Conservation (phyloP, 441 rosid species). For the Biscutella laevigata region DNA sequence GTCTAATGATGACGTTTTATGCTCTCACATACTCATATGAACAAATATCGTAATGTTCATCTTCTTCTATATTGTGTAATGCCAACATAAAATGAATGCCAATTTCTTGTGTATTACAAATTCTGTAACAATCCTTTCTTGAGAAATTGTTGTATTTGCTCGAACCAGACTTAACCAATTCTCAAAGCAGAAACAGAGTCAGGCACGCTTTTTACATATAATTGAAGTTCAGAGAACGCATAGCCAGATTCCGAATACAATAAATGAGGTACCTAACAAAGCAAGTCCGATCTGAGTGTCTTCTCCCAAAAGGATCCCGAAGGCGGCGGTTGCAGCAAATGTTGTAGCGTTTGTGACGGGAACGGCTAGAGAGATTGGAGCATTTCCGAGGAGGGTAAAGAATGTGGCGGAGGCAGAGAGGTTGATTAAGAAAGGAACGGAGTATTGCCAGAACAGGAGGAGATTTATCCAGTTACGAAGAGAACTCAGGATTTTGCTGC, state of each 20-base stretch:
- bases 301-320: conserved; percentile 65
- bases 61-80: not conserved
- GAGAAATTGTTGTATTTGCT: no score
- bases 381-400: conserved; percentile 57
- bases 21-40: conserved; percentile 3
- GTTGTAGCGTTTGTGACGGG: conserved; percentile 89
- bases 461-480: conserved; percentile 48
- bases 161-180: no score
- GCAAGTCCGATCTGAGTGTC: conserved; percentile 48
- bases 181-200: no score
- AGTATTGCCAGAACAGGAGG: conserved; percentile 78
- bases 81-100: conserved; percentile 11
- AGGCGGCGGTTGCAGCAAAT: conserved; percentile 77
- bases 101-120: no score
- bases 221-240: conserved; percentile 30
- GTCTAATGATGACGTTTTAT: conserved; percentile 1
- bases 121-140: no score
- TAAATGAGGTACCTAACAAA: conserved; percentile 53
- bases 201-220: no score
- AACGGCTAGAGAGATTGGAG: conserved; percentile 76
- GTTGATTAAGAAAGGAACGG: conserved; percentile 69
- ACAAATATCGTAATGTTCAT: not conserved
- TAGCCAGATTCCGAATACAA: conserved; percentile 73
- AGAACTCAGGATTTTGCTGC: conserved; percentile 31
- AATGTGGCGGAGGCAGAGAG: conserved; percentile 89